These are phyloP conservation scores for Angomonas deanei DNA, from an alignment of 208 protist species.

Conservation along the genomic window DNA sequence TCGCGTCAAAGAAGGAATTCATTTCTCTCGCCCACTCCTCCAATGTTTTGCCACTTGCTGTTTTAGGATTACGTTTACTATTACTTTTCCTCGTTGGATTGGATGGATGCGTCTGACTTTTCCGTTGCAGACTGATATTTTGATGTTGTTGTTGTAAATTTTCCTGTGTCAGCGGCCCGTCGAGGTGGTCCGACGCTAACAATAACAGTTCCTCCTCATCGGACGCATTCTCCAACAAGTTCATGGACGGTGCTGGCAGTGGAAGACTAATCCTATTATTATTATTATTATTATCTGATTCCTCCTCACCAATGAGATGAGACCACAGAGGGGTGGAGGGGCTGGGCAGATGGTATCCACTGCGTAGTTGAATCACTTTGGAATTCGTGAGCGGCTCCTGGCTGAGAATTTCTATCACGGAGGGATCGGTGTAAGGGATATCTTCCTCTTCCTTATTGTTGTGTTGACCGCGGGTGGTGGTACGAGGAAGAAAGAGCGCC, in stretches of 20 bases:
- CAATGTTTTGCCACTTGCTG: too few species aligned
- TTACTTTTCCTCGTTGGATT: too few species aligned
- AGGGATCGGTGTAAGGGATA: background rate
- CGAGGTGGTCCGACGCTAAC: background rate
- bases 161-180: background rate
- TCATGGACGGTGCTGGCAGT: background rate
- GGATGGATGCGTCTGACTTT: background rate
- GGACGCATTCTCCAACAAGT: background rate
- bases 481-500: background rate
- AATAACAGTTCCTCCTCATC: background rate
- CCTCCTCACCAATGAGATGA: conserved; percentile 15
- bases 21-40: conserved; percentile 41
- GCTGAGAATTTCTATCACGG: background rate
- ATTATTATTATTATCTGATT: background rate
- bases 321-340: conserved; percentile 59
- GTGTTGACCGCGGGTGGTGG: background rate
- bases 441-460: conserved; percentile 2
- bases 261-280: conserved; percentile 7
- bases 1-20: conserved; percentile 54
- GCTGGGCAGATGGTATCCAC: conserved; percentile 42
- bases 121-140: background rate
- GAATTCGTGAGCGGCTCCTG: background rate
- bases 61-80: too few species aligned
- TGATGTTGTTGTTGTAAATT: conserved; percentile 3
- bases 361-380: background rate